Evolutionary conservation across 306 rosid genomes (phyloP), one percentile per base, ranked within the genome.

Genomic region (Prunus padus): DNA sequence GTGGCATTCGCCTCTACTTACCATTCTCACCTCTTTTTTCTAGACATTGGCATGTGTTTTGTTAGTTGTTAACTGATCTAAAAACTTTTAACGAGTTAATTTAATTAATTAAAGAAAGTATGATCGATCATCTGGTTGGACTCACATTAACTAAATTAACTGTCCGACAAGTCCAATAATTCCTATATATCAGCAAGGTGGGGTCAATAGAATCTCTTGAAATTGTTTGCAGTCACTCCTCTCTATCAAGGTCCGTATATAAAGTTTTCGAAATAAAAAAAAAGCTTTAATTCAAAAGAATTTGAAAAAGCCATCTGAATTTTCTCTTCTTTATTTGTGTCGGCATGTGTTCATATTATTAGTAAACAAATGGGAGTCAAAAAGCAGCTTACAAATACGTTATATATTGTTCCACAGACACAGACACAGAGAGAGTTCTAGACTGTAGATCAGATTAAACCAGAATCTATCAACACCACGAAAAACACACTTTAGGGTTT

Each of bases 131-230:
- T 14, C 69, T 23, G 14, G 47, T 50, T 49, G 72, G 62, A 50
- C 54, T 31, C 22, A 52, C 65, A 28, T 33, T 9, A 75, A 51
- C 79, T 30, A 40, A 49, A 75, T 75, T 75, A 75, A 64, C 79
- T 11, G 79, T 65, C 72, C 4, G 19, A 50, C 26, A 45, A 44
- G 12, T 45, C 68, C 46, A 64, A 64, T 64, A 33, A 64, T 64
- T 64, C 26, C 69, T 64, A 31, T 64, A 10, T 31, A 64, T 33
- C 69, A 18, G 23, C 25, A 8, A 63, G 26, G 85, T 84, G 46
- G 68, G 68, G 77, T 73, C 77, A 11, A 28, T 60, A 44, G 59
- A 73, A 60, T 60, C 77, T 73, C 57, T 33, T 7, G 25, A 64
- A 64, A 10, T 19, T 19, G 44, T 33, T 64, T 18, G 42, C 45